Evolutionary conservation across 345 rosid species (phyloP), one percentile per base, ranked within the genome.

Genomic region (Schrenkiella parvula): DNA sequence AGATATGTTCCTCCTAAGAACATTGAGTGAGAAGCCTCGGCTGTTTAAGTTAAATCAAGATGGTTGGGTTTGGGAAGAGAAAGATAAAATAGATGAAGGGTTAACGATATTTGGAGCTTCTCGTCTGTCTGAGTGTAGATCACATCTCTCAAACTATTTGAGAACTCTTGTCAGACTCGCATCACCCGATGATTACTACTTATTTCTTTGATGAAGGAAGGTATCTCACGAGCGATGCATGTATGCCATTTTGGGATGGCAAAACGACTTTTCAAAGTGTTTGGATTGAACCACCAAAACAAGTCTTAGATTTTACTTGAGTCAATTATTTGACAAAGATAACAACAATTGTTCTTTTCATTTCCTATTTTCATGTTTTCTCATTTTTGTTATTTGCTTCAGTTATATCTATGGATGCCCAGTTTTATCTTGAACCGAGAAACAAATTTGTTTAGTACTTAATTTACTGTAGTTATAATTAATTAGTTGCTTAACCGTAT

Each of bases 201-300:
- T 60, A 60, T 39, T 1, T 28, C 1, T 31, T 2, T 15, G 41
- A 44, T 28, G 68, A 13, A 44, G 54, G 15, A 28, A 63, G 1
- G 17, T 63, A 18, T 43, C 10, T 17, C 15, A n/a, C 4, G 7
- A 3, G 6, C 4, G 10, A n/a, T n/a, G n/a, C 65, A 38, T 14
- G 17, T 0, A 9, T 6, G 2, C 6, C 15, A 37, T 12, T 1
- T 34, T 57, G 63, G 43, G 28, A 57, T 38, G 18, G 12, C 0
- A 7, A 22, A 2, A n/a, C 19, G 0, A 13, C 0, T 1, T 38
- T 38, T 60, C 46, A 25, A 6, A 6, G 19, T 17, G 13, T 60
- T 60, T 60, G 66, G 66, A 38, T 60, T 39, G 48, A 60, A 7
- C 21, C 50, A 3, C 66, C 66, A n/a, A 60, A 60, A 23, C 47